phyloP scores from a whole-genome alignment of 495 filamentous ascomycete genomes.

The Penicillium coprophilum region DNA sequence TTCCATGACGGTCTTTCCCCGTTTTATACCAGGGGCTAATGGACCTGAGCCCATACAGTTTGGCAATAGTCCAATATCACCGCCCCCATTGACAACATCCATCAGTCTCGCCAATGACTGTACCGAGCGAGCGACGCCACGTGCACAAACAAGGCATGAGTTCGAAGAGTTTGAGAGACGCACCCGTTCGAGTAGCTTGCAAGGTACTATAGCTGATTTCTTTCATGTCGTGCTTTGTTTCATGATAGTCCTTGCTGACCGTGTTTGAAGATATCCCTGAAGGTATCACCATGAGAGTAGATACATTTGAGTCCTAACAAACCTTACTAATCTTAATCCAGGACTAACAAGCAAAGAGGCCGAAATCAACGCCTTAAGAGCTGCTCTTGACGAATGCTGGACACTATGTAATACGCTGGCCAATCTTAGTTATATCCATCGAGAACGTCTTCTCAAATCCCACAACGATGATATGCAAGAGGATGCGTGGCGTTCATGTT shows the following conservation, averaged over 20 bases:
- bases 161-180: conserved; percentile 57
- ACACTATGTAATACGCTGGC: conserved; percentile 90
- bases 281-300: conserved; percentile 18
- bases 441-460: conserved; percentile 68
- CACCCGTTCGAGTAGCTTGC: conserved; percentile 61
- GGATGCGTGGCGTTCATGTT: conserved; percentile 87
- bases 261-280: conserved; percentile 46
- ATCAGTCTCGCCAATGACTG: conserved; percentile 62
- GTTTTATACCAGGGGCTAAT: conserved; percentile 9
- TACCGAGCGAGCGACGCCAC: conserved; percentile 71
- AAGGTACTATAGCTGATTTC: conserved; percentile 53
- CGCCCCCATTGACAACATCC: conserved; percentile 68
- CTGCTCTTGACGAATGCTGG: conserved; percentile 87
- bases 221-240: neutral
- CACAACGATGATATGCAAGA: conserved; percentile 73
- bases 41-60: conserved; percentile 13
- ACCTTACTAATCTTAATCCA: conserved; percentile 15
- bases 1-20: neutral
- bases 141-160: conserved; percentile 75
- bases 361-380: conserved; percentile 70
- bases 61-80: conserved; percentile 51
- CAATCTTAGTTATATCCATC: conserved; percentile 79
- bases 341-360: conserved; percentile 51
- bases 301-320: conserved; percentile 1
- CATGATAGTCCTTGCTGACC: conserved; percentile 21